A percentile compares a stretch with the other conserved stretches of the same genome.
Evolutionary conservation across 2,329 filamentous ascomycete genomes (phyloP).

Genomic region (Mariannaea sp.): DNA sequence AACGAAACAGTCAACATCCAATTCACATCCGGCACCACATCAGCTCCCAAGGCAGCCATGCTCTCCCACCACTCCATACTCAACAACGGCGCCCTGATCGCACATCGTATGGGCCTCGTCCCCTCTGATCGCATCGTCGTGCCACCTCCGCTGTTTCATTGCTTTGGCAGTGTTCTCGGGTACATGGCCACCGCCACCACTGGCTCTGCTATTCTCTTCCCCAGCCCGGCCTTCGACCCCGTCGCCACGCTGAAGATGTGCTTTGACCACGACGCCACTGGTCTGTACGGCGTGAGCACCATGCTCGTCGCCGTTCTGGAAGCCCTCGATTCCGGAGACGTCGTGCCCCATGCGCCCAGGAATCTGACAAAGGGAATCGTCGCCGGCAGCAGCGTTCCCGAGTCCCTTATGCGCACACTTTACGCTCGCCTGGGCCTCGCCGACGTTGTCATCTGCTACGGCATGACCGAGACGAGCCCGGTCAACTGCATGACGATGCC

Average conservation of each 20-base stretch:
- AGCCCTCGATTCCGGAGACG: slow-evolving; percentile 59
- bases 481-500: slow-evolving; percentile 83
- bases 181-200: slow-evolving; percentile 91
- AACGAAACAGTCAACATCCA: slow-evolving; percentile 90
- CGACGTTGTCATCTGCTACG: slow-evolving; percentile 91
- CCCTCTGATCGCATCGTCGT: slow-evolving; percentile 78
- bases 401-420: slow-evolving; percentile 77
- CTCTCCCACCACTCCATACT: slow-evolving; percentile 84
- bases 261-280: slow-evolving; percentile 59
- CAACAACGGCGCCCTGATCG: slow-evolving; percentile 89
- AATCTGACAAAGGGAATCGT: slow-evolving; percentile 85
- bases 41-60: slow-evolving; percentile 87
- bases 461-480: slow-evolving; percentile 89
- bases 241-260: slow-evolving; percentile 67
- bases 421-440: slow-evolving; percentile 75
- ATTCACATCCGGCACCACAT: slow-evolving; percentile 96
- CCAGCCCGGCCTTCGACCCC: slow-evolving; percentile 85
- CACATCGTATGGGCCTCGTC: slow-evolving; percentile 79
- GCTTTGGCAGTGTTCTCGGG: slow-evolving; percentile 90
- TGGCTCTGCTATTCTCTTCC: slow-evolving; percentile 81
- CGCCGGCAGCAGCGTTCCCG: slow-evolving; percentile 83
- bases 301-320: slow-evolving; percentile 94
- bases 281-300: slow-evolving; percentile 86
- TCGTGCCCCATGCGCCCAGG: slow-evolving; percentile 29
- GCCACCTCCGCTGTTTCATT: slow-evolving; percentile 85